phyloP scores from a whole-genome alignment of 2,329 filamentous ascomycete species.

The Coleophoma cylindrospora region DNA sequence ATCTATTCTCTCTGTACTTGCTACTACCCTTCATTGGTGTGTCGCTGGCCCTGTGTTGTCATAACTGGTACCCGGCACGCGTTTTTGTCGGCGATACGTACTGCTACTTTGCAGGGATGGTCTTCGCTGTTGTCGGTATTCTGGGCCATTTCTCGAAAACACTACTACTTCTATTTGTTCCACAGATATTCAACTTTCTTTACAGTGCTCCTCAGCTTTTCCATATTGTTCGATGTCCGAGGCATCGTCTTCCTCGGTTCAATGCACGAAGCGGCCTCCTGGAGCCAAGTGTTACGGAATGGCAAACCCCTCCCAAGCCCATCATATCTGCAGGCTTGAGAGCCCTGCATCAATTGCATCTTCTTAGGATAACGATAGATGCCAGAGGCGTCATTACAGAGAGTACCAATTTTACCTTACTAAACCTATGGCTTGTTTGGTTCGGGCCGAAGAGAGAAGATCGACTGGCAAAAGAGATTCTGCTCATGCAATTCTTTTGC shows the following conservation, averaged over 20 bases:
- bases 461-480: slow-evolving; percentile 71
- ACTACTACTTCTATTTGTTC: slow-evolving; percentile 80
- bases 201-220: slow-evolving; percentile 94
- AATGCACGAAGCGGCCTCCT: slow-evolving; percentile 79
- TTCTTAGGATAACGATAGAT: slow-evolving; percentile 66
- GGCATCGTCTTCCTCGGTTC: slow-evolving; percentile 86
- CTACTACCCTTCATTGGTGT: slow-evolving; percentile 92
- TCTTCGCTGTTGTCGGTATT: slow-evolving; percentile 95
- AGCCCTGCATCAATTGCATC: slow-evolving; percentile 60
- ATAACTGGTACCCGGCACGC: slow-evolving; percentile 94
- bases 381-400: slow-evolving; percentile 67
- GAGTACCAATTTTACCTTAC: slow-evolving; percentile 84
- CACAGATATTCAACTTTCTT: slow-evolving; percentile 93
- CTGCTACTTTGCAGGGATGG: slow-evolving; percentile 99
- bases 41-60: slow-evolving; percentile 75
- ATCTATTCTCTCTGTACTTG: slow-evolving; percentile 93
- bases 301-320: slow-evolving; percentile 64
- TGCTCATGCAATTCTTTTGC: slow-evolving; percentile 69
- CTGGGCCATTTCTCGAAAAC: slow-evolving; percentile 98
- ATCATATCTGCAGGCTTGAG: slow-evolving; percentile 60
- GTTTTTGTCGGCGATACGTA: slow-evolving; percentile 99
- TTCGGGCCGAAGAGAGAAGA: slow-evolving; percentile 88
- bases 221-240: slow-evolving; percentile 82
- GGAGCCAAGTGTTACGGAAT: slow-evolving; percentile 80
- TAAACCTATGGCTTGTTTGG: slow-evolving; percentile 97